These are phyloP conservation scores for Noccaea caerulescens DNA, from an alignment of 345 rosid species.

Conservation along the genomic window DNA sequence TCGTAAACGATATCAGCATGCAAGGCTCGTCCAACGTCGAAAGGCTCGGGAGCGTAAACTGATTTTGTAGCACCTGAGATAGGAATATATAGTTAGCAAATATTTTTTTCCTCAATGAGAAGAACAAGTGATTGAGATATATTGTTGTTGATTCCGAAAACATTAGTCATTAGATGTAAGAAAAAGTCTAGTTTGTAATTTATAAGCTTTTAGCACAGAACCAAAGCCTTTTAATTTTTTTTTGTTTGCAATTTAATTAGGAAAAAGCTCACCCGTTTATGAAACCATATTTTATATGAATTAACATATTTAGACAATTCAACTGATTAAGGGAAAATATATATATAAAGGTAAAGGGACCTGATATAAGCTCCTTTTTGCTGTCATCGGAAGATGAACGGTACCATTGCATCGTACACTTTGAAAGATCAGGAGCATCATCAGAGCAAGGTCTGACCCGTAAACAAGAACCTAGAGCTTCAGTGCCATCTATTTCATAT, in stretches of 20 bases:
- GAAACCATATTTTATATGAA: conserved; percentile 10
- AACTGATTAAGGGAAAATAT: neutral
- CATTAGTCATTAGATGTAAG: neutral
- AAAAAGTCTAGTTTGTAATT: neutral
- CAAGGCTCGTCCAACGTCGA: conserved; percentile 75
- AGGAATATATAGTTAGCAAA: conserved; percentile 28
- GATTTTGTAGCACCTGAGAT: conserved; percentile 87
- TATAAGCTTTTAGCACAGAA: neutral
- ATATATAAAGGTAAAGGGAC: conserved; percentile 46
- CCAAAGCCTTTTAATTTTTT: neutral
- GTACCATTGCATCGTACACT: conserved; percentile 83
- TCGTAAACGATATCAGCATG: conserved; percentile 68
- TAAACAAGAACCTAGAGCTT: conserved; percentile 80
- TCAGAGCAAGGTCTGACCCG: conserved; percentile 68
- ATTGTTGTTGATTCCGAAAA: neutral
- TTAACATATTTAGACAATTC: neutral
- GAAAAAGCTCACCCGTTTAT: neutral
- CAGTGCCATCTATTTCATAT: conserved; percentile 85
- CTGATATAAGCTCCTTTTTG: conserved; percentile 88
- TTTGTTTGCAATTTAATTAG: neutral
- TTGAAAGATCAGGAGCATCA: conserved; percentile 70
- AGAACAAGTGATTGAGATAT: neutral
- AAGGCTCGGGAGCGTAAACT: conserved; percentile 93
- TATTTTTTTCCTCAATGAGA: neutral
- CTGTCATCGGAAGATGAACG: conserved; percentile 73